phyloP scores from a whole-genome alignment of 805 yeast species.

The Candida oleophila region DNA sequence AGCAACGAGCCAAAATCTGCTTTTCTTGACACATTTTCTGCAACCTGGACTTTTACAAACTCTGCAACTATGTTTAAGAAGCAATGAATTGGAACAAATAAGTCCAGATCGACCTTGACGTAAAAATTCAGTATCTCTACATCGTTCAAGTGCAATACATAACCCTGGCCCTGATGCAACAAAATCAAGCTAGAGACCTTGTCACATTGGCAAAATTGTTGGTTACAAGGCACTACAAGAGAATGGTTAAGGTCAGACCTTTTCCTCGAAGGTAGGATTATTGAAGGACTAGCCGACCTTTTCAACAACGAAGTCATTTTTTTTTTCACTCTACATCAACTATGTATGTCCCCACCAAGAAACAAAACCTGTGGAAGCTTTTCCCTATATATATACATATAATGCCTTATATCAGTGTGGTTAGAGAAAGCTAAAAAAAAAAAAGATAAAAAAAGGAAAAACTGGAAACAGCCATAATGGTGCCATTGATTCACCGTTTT shows the following conservation, averaged over 20 bases:
- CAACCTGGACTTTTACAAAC: neutral
- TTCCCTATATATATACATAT: too few species aligned
- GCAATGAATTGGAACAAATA: neutral
- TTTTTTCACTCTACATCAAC: too few species aligned
- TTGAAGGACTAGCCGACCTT: constrained; percentile 1
- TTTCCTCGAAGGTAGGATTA: neutral
- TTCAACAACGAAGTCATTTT: neutral
- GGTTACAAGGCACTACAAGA: neutral
- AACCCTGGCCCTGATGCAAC: neutral
- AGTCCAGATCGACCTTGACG: neutral
- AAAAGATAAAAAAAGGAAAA: too few species aligned
- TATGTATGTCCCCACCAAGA: too few species aligned
- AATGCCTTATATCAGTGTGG: too few species aligned
- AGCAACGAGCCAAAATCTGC: neutral
- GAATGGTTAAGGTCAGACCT: neutral
- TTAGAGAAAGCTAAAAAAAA: too few species aligned
- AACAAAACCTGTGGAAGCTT: too few species aligned
- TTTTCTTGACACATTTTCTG: neutral
- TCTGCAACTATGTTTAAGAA: neutral
- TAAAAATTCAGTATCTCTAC: neutral
- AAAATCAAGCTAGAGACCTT: neutral
- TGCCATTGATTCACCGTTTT: neutral
- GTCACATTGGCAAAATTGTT: neutral
- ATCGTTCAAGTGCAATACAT: neutral
- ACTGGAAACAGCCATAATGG: neutral